These are phyloP conservation scores for Metarhizium sp. DNA, from an alignment of 2,329 filamentous ascomycete species.

Conservation along the genomic window DNA sequence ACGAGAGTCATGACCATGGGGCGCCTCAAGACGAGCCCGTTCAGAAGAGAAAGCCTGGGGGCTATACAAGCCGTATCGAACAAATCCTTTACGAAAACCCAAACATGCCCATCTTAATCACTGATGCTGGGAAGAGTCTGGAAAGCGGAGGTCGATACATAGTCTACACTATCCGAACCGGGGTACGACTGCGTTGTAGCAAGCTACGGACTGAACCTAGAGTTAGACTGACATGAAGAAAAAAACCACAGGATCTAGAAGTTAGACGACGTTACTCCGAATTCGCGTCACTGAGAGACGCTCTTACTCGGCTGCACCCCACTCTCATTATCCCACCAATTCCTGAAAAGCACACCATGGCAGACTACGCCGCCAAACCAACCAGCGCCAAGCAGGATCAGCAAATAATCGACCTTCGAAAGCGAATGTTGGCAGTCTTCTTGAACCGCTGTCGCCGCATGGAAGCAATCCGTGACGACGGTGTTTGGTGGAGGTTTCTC, in stretches of 20 bases:
- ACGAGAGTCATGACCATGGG: constrained; percentile 39
- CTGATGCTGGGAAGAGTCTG: constrained; percentile 87
- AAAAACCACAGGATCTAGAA: constrained; percentile 65
- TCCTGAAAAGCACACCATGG: constrained; percentile 97
- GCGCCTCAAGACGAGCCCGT: constrained; percentile 31
- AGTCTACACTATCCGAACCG: constrained; percentile 93
- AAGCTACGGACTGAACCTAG: not conserved
- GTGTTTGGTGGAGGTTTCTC: constrained; percentile 95
- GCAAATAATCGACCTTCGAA: constrained; percentile 90
- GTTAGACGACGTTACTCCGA: constrained; percentile 94
- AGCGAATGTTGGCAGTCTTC: constrained; percentile 95
- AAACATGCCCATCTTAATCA: constrained; percentile 81
- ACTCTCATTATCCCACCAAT: constrained; percentile 95
- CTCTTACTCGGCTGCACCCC: constrained; percentile 83
- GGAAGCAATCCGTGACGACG: constrained; percentile 85
- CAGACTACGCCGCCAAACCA: constrained; percentile 94
- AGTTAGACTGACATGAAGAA: constrained; percentile 1
- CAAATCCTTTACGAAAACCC: constrained; percentile 96
- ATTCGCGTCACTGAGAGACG: constrained; percentile 83
- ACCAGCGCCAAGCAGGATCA: constrained; percentile 97
- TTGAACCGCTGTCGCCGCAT: constrained; percentile 87
- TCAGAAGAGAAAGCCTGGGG: constrained; percentile 65
- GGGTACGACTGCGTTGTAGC: constrained; percentile 45
- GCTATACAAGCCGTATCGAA: constrained; percentile 91
- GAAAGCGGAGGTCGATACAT: constrained; percentile 92